Evolutionary conservation across 2,329 filamentous ascomycete genomes (phyloP), one percentile per base, ranked within the genome.

Genomic region (Fusarium transvaalense): DNA sequence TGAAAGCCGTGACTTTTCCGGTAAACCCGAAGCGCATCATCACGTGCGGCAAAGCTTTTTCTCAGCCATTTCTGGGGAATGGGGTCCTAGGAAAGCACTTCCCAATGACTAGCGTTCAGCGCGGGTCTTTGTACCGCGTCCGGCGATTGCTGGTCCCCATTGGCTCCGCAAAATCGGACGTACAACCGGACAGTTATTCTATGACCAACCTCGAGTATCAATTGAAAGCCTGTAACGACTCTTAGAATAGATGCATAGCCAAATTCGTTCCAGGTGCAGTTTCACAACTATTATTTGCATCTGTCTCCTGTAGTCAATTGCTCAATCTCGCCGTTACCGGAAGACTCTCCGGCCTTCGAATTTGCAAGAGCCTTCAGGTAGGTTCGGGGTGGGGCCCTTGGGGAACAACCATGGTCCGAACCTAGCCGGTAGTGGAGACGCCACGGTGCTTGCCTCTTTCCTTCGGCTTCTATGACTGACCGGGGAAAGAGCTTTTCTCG

Each of bases 381-480:
- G 23, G 32, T 69, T 70, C 54, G 56, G 57, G 55, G 67, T 70
- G 63, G 67, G 56, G 41, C 67, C 14, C 14, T 42, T 48, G 42
- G 69, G 75, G 74, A 72, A 69, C 56, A 75, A 75, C 63, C 61
- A 76, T 77, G 66, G 66, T 73, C 76, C 76, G 76, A 69, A 58
- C 60, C 65, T 70, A 76, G 64, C 66, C 71, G 68, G 68, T 63
- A 59, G 74, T 75, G 71, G 74, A 64, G 66, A 69, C 66, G 52
- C 61, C 65, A 64, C 61, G 57, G 61, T 73, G 72, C 72, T 78
- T 76, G 76, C 75, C 75, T 77, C 76, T 76, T 82, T 82, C 80
- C 78, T 76, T 80, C 73, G 76, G 79, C 76, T 82, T 82, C 80
- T 79, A 80, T 77, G 78, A 75, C 74, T 70, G 71, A 69, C 71